These are phyloP conservation scores for Thalassiosira hispida DNA, from an alignment of 352 stramenopile species.

Conservation along the genomic window DNA sequence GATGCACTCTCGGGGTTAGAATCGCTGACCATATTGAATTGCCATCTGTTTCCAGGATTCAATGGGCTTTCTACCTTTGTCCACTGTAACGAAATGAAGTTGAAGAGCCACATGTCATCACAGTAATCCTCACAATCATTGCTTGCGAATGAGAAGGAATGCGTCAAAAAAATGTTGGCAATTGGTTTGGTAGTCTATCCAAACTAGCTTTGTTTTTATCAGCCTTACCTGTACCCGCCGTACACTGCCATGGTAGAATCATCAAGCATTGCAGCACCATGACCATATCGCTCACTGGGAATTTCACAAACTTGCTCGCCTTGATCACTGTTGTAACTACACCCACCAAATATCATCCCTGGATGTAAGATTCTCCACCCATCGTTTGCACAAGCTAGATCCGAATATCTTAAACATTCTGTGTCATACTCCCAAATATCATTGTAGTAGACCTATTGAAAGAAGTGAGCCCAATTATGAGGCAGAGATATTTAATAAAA, in stretches of 20 bases:
- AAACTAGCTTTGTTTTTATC: too few relatives aligned
- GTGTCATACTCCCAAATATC: slow-evolving; percentile 96
- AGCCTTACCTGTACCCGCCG: slow-evolving; percentile 93
- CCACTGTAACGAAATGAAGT: slow-evolving; percentile 90
- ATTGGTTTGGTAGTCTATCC: too few relatives aligned
- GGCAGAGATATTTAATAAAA: too few relatives aligned
- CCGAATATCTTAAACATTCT: slow-evolving; percentile 87
- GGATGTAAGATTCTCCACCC: slow-evolving; percentile 89
- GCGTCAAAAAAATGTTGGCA: too few relatives aligned
- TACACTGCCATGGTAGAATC: slow-evolving; percentile 92
- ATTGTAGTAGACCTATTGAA: slow-evolving; percentile 96
- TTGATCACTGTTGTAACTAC: slow-evolving; percentile 85
- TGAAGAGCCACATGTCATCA: slow-evolving; percentile 94
- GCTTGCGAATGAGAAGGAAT: too few relatives aligned
- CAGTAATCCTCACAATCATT: slow-evolving; percentile 94
- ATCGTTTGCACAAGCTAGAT: slow-evolving; percentile 87
- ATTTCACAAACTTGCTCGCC: slow-evolving; percentile 86
- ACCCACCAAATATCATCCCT: slow-evolving; percentile 90
- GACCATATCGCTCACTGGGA: slow-evolving; percentile 57
- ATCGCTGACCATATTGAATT: slow-evolving; percentile 88
- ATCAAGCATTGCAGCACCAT: slow-evolving; percentile 87
- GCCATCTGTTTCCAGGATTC: slow-evolving; percentile 86
- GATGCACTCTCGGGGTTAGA: slow-evolving; percentile 33
- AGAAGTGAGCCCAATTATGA: too few relatives aligned
- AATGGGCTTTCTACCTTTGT: slow-evolving; percentile 43